phyloP scores from a whole-genome alignment of 2,329 filamentous ascomycete species.

The Hawksworthiomyces lignivorus region DNA sequence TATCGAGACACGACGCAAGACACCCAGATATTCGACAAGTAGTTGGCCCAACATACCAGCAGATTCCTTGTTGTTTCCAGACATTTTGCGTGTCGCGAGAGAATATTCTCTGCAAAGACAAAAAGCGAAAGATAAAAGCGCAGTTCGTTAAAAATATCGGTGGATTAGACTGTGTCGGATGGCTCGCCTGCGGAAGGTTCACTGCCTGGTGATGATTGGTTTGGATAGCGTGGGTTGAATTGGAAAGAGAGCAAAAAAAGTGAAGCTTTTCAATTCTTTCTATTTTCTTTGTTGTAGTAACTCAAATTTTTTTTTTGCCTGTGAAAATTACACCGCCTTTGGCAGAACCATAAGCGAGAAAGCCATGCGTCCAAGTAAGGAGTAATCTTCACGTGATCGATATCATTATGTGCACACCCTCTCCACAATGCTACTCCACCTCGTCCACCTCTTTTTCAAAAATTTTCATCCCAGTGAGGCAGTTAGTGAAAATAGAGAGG shows the following conservation, averaged over 20 bases:
- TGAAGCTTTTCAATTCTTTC: not conserved
- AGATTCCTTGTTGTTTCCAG: constrained; percentile 11
- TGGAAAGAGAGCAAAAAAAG: not conserved
- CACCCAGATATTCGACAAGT: too few relatives aligned
- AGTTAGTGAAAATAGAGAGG: too few relatives aligned
- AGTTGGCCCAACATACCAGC: constrained; percentile 3
- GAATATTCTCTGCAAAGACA: not conserved
- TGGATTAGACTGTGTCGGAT: constrained; percentile 5
- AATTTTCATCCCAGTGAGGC: too few relatives aligned
- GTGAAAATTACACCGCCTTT: too few relatives aligned
- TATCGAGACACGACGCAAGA: not conserved
- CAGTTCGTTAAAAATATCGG: too few relatives aligned
- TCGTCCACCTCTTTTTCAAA: too few relatives aligned
- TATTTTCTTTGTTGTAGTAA: not conserved
- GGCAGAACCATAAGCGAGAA: too few relatives aligned
- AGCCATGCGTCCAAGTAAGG: too few relatives aligned
- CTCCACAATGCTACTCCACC: too few relatives aligned
- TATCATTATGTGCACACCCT: too few relatives aligned
- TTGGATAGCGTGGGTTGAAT: not conserved
- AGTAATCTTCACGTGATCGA: too few relatives aligned
- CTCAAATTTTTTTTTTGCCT: too few relatives aligned
- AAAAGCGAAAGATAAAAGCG: not conserved
- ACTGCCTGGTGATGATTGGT: constrained; percentile 11
- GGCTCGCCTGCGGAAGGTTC: constrained; percentile 18
- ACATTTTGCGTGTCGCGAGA: constrained; percentile 1